Percentiles rank a stretch among this genome's conserved stretches.
These are phyloP conservation scores for Colletotrichum cordylinicola DNA, from an alignment of 2,329 filamentous ascomycete genomes.

Conservation along the genomic window DNA sequence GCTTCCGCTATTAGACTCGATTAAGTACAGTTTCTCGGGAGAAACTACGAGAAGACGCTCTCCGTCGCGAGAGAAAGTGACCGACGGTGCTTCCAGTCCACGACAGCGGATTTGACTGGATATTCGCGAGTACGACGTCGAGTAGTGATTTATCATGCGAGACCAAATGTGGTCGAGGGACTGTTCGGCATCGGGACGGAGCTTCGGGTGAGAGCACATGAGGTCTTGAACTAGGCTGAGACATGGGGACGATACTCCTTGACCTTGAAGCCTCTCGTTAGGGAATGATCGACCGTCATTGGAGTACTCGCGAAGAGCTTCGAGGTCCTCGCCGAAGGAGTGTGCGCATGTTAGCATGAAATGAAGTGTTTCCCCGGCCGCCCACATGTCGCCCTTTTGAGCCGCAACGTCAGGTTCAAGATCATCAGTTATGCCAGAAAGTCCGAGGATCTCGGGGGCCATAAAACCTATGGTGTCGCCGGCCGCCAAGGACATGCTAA, in stretches of 20 bases:
- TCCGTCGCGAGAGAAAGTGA: background rate
- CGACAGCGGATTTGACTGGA: background rate
- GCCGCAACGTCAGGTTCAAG: background rate
- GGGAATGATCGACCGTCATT: background rate
- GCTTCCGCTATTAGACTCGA: background rate
- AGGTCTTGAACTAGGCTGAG: background rate
- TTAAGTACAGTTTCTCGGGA: background rate
- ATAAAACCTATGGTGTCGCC: background rate
- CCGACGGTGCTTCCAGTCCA: background rate
- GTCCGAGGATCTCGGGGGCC: background rate
- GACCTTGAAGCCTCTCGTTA: background rate
- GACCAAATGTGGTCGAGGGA: background rate
- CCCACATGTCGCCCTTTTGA: background rate
- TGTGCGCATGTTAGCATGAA: background rate
- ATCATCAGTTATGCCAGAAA: background rate
- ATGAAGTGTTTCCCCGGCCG: background rate
- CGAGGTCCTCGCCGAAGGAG: background rate
- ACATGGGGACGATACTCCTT: background rate
- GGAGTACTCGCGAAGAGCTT: background rate
- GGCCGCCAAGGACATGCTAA: background rate
- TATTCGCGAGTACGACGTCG: background rate
- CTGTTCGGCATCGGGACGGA: background rate
- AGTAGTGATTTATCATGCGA: background rate
- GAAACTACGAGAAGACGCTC: background rate
- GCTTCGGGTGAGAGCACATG: background rate